A percentile compares a stretch with the other conserved stretches of the same genome.
Evolutionary conservation across 352 stramenopile species (phyloP).

Genomic region (Pythium dissotocum): DNA sequence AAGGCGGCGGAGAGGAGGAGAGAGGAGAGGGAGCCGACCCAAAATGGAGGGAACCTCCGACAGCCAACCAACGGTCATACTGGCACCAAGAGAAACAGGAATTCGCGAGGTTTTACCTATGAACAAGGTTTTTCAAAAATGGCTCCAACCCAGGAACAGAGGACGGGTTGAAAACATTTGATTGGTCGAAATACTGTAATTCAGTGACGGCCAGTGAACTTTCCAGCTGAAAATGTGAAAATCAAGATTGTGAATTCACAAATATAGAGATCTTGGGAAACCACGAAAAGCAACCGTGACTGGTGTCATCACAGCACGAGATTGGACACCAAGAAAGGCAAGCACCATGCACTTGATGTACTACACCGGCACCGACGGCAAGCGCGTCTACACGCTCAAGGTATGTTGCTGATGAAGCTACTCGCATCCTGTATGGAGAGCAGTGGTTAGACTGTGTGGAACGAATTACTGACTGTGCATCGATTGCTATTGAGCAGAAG

Average conservation of each 20-base stretch:
- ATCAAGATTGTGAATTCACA: background rate
- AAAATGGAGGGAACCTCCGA: constrained; percentile 34
- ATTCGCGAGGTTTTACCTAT: background rate
- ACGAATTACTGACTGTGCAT: constrained; percentile 3
- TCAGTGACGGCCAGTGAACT: constrained; percentile 24
- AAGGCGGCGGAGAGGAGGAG: constrained; percentile 11
- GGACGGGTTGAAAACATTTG: background rate
- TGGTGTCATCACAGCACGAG: constrained; percentile 14
- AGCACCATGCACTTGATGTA: constrained; percentile 99
- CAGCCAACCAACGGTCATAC: constrained; percentile 31
- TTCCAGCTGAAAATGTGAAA: background rate
- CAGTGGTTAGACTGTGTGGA: background rate
- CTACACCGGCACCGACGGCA: constrained; percentile 95
- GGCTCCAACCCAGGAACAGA: constrained; percentile 4
- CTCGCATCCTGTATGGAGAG: background rate
- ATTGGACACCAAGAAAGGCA: constrained; percentile 8
- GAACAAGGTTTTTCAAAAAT: constrained; percentile 9
- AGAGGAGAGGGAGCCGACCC: constrained; percentile 19
- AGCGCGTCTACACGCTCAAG: constrained; percentile 99
- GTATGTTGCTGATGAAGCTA: constrained; percentile 40
- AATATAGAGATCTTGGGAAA: constrained; percentile 12
- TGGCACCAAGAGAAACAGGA: constrained; percentile 18
- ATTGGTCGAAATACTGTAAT: constrained; percentile 18
- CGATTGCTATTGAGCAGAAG: constrained; percentile 74
- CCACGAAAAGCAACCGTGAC: constrained; percentile 20